These are phyloP conservation scores for Lactarius hatsudake DNA, from an alignment of 768 basidiomycete genomes.

Conservation along the genomic window DNA sequence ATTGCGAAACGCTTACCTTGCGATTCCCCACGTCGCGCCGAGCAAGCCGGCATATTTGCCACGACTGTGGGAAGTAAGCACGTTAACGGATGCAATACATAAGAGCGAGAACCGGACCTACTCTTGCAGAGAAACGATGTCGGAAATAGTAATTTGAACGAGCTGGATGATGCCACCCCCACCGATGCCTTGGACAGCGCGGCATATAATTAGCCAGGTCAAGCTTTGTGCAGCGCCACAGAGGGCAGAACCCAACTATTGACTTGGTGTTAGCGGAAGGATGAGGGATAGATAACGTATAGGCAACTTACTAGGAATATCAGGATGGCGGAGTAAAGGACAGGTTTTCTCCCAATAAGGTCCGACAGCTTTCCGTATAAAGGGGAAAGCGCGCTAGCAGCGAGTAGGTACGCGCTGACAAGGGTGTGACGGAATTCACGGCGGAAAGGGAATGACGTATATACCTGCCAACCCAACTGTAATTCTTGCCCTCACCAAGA, in stretches of 20 bases:
- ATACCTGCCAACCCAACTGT: slow-evolving; percentile 50
- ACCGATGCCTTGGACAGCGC: slow-evolving; percentile 82
- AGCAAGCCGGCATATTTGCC: slow-evolving; percentile 75
- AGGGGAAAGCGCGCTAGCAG: slow-evolving; percentile 63
- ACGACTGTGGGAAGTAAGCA: slow-evolving; percentile 43
- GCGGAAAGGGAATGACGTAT: slow-evolving; percentile 9
- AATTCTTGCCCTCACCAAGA: slow-evolving; percentile 44
- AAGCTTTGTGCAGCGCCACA: slow-evolving; percentile 80
- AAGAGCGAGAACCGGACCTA: slow-evolving; percentile 35
- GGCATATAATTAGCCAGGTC: slow-evolving; percentile 71
- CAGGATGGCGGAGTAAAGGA: slow-evolving; percentile 62
- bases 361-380: slow-evolving; percentile 79
- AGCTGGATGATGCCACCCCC: slow-evolving; percentile 78
- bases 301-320: slow-evolving; percentile 57
- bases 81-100: neutral
- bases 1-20: slow-evolving; percentile 37
- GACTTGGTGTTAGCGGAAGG: neutral
- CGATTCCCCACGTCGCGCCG: slow-evolving; percentile 79
- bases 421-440: neutral
- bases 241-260: slow-evolving; percentile 70
- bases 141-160: slow-evolving; percentile 74
- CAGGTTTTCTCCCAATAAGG: slow-evolving; percentile 61
- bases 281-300: neutral
- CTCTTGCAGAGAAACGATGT: slow-evolving; percentile 81
- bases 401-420: slow-evolving; percentile 68